These are phyloP conservation scores for Lactifluus echinatus DNA, from an alignment of 768 basidiomycete species.

Conservation along the genomic window DNA sequence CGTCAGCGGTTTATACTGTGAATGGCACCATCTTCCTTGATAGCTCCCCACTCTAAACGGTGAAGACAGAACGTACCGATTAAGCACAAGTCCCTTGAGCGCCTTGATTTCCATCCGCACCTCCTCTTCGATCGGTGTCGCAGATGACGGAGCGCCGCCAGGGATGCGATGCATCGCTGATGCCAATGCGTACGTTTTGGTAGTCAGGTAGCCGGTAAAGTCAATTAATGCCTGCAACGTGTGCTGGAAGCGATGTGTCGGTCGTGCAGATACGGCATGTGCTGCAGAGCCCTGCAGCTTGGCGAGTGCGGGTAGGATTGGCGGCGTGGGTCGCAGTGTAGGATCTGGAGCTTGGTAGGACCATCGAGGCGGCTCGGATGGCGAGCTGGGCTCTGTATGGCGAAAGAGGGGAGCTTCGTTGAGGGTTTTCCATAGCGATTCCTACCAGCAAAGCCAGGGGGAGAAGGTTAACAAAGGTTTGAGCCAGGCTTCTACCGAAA, in stretches of 20 bases:
- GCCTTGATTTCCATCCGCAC: conserved; percentile 65
- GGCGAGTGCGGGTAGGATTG: conserved; percentile 20
- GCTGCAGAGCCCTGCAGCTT: conserved; percentile 12
- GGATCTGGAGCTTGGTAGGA: conserved; percentile 29
- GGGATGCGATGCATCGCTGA: conserved; percentile 18
- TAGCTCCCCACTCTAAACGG: neutral
- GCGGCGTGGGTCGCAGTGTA: conserved; percentile 24
- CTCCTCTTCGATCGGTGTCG: conserved; percentile 44
- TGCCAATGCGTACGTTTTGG: conserved; percentile 53
- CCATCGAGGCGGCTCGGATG: conserved; percentile 29
- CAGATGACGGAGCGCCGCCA: conserved; percentile 16
- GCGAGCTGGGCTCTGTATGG: conserved; percentile 17
- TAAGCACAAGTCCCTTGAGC: conserved; percentile 71
- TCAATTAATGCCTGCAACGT: conserved; percentile 59
- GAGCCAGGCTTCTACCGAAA: no score
- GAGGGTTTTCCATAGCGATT: conserved; percentile 53
- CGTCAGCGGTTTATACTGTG: no score
- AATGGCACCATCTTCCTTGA: no score
- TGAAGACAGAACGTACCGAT: conserved; percentile 39
- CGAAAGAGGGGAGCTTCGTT: conserved; percentile 42
- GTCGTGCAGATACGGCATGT: conserved; percentile 3
- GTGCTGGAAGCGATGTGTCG: conserved; percentile 41
- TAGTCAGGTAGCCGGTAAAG: conserved; percentile 71
- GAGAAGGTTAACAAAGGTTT: no score
- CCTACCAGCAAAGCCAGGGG: conserved; percentile 24